Evolutionary conservation across 805 yeast species (phyloP), one percentile per base, ranked within the genome.

Genomic region (Lipomyces sp.): DNA sequence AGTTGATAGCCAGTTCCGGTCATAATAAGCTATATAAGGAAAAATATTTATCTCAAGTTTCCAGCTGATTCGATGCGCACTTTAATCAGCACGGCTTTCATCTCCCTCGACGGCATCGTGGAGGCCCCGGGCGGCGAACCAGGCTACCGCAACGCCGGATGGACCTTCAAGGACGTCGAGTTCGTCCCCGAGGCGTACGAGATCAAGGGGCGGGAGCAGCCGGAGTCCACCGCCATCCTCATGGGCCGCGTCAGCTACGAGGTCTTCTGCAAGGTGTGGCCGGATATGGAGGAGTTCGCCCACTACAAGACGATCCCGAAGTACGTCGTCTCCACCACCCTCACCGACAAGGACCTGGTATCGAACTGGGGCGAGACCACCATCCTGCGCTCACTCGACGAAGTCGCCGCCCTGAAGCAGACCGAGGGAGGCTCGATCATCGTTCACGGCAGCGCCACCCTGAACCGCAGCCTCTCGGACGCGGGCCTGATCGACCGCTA

Each of bases 101-200:
- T 39, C 45, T 39, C 45, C 45, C 45, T 39, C 45, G 45, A 39
- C 45, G 45, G 45, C 45, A n/a, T 39, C 45, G 45, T 39, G n/a
- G 45, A 39, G 45, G 45, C n/a, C 45, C 45, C 45, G 45, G 45
- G 45, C n/a, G 45, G 45, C 45, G 45, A 39, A 39, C 45, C 45
- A 39, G n/a, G 45, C 45, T 39, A 39, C 45, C 45, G 45, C 45
- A 39, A 39, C 45, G 2, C 45, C 45, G 45, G 45, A 39, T 39
- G 45, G 45, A 39, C 45, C 45, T 39, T 39, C 45, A 39, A 39
- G 45, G 45, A 39, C 45, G 45, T 39, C 45, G 45, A 39, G 45
- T 7, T 39, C 45, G 45, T 39, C 45, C 45, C n/a, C 45, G 45
- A 39, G 15, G 45, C 45, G n/a, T 39, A 7, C 45, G 45, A 39